phyloP scores from a whole-genome alignment of 129 eudicot genomes.

The Flaveria ramosissima region DNA sequence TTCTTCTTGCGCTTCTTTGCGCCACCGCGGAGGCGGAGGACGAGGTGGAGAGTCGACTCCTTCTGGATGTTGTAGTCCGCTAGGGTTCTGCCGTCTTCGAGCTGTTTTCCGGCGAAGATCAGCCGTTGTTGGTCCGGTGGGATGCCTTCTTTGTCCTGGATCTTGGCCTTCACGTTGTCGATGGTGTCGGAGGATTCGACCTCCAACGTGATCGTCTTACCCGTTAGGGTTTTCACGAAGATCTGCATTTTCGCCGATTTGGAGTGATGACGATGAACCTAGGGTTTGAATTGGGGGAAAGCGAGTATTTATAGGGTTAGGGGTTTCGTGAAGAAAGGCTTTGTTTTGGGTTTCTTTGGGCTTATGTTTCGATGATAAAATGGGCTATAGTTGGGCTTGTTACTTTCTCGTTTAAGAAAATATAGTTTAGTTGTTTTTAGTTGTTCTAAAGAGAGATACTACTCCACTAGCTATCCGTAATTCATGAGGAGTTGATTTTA shows the following conservation, averaged over 20 bases:
- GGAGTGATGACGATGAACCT: not conserved
- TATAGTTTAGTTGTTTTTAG: too few species aligned
- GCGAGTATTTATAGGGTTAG: conserved; percentile 29
- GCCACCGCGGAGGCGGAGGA: conserved; percentile 55
- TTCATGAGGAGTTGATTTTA: too few species aligned
- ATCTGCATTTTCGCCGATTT: conserved; percentile 54
- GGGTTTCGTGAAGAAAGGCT: not conserved
- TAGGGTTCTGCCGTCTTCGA: conserved; percentile 43
- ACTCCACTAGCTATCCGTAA: too few species aligned
- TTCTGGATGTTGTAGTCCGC: conserved; percentile 68
- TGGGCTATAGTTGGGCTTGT: too few species aligned
- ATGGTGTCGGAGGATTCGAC: conserved; percentile 65
- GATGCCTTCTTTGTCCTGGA: conserved; percentile 81
- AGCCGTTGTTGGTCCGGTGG: conserved; percentile 79
- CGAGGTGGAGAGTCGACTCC: conserved; percentile 57
- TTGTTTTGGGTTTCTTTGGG: too few species aligned
- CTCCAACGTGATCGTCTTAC: conserved; percentile 56
- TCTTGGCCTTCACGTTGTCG: conserved; percentile 66
- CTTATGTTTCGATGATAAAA: too few species aligned
- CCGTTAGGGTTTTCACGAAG: conserved; percentile 78
- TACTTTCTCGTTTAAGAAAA: too few species aligned
- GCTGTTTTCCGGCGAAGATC: conserved; percentile 46
- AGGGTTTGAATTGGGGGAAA: not conserved
- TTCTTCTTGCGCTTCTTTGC: conserved; percentile 63
- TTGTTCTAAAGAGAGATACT: too few species aligned